Conservation (phyloP, 2,329 filamentous ascomycete species). For the Aureobasidium sp. region DNA sequence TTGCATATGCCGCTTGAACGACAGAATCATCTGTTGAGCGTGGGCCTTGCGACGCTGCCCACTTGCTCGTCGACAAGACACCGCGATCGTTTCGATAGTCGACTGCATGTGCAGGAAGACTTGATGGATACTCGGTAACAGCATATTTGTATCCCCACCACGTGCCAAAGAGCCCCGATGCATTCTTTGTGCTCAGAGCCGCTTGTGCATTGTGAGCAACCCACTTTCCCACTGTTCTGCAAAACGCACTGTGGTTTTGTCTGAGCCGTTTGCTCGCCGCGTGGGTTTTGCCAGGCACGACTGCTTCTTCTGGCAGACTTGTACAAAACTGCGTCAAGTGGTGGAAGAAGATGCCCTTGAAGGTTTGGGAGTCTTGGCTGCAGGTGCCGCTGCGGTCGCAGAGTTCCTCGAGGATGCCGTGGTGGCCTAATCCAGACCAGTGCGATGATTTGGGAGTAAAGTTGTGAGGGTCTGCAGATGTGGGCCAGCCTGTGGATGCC, state of each 20-base stretch:
- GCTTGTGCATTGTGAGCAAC: constrained; percentile 67
- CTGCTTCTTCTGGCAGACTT: constrained; percentile 45
- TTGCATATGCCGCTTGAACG: not conserved
- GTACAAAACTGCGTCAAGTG: constrained; percentile 75
- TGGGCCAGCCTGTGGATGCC: constrained; percentile 67
- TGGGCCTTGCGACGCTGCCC: not conserved
- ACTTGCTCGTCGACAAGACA: not conserved
- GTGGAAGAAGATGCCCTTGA: constrained; percentile 94
- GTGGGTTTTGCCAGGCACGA: constrained; percentile 39
- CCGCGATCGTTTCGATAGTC: constrained; percentile 41
- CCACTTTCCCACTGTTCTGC: constrained; percentile 63
- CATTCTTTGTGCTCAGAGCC: constrained; percentile 62
- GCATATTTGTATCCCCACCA: constrained; percentile 63
- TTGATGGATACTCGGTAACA: not conserved
- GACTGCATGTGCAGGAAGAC: constrained; percentile 37
- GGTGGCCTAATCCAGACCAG: constrained; percentile 70
- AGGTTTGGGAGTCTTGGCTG: constrained; percentile 78
- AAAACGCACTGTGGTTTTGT: constrained; percentile 51
- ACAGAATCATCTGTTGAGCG: not conserved
- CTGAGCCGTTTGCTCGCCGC: constrained; percentile 26
- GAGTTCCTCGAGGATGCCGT: constrained; percentile 71
- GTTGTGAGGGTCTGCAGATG: constrained; percentile 19
- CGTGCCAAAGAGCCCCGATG: constrained; percentile 65
- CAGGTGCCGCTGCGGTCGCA: constrained; percentile 72
- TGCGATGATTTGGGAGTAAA: not conserved